Percentiles rank a stretch among this genome's conserved stretches.
These are phyloP conservation scores for Thecaphora thlaspeos DNA, from an alignment of 1,284 basidiomycete genomes.

Conservation along the genomic window DNA sequence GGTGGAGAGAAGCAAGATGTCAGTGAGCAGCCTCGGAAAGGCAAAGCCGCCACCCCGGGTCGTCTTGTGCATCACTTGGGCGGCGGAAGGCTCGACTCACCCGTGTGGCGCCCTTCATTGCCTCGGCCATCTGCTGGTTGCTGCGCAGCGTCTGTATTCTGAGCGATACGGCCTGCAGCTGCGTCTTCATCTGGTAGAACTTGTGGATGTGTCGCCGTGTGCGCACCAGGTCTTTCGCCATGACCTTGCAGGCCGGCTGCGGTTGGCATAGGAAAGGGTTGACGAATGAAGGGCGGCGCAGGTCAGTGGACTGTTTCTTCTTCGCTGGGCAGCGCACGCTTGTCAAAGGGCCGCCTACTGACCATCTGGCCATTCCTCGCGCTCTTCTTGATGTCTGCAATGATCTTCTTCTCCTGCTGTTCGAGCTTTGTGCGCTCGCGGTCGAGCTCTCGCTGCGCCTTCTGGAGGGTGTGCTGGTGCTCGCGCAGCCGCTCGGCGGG, in stretches of 20 bases:
- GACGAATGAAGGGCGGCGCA: neutral
- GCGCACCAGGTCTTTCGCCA: slow-evolving; percentile 96
- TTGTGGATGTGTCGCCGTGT: slow-evolving; percentile 94
- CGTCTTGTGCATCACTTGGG: too few relatives aligned
- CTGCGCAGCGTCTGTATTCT: slow-evolving; percentile 94
- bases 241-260: slow-evolving; percentile 76
- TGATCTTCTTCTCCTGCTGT: slow-evolving; percentile 67
- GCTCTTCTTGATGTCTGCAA: slow-evolving; percentile 89
- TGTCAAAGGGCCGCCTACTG: too few relatives aligned
- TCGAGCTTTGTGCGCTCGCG: slow-evolving; percentile 92
- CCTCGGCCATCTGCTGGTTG: slow-evolving; percentile 98
- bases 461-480: slow-evolving; percentile 90
- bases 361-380: slow-evolving; percentile 96
- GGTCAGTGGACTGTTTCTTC: too few relatives aligned
- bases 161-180: slow-evolving; percentile 91
- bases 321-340: too few relatives aligned
- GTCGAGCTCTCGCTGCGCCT: slow-evolving; percentile 95
- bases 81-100: too few relatives aligned
- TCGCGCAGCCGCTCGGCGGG: slow-evolving; percentile 94
- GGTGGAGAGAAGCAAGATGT: too few relatives aligned
- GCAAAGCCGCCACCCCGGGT: too few relatives aligned
- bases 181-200: slow-evolving; percentile 98
- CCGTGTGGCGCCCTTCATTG: slow-evolving; percentile 95
- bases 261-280: neutral
- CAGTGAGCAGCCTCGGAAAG: too few relatives aligned